Conservation (phyloP, 306 rosid genomes). For the Quillaja saponaria region DNA sequence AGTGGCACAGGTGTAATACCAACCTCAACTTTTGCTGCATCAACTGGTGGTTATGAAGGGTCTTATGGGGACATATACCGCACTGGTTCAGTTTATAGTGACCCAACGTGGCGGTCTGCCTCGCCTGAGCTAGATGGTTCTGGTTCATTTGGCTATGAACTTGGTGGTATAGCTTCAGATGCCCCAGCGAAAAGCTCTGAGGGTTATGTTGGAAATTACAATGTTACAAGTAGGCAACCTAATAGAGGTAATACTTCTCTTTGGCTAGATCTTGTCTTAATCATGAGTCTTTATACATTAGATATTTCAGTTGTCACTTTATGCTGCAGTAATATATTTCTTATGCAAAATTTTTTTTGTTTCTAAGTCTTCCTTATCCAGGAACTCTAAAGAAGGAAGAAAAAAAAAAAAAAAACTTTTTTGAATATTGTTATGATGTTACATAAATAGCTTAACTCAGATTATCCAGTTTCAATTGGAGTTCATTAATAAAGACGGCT, state of each 20-base stretch:
- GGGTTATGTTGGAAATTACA: conserved; percentile 72
- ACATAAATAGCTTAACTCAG: neutral
- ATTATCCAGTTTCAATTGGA: conserved; percentile 8
- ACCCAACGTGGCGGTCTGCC: conserved; percentile 71
- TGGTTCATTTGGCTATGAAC: conserved; percentile 63
- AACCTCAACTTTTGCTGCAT: conserved; percentile 53
- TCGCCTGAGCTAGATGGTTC: conserved; percentile 79
- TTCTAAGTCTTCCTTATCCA: too few species aligned
- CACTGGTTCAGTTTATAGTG: conserved; percentile 57
- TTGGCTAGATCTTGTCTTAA: conserved; percentile 21
- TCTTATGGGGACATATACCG: conserved; percentile 71
- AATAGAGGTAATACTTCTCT: conserved; percentile 69
- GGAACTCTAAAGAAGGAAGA: neutral
- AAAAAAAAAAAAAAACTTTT: too few species aligned
- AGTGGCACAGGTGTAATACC: conserved; percentile 46
- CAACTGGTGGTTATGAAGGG: conserved; percentile 72
- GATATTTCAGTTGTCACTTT: neutral
- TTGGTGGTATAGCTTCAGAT: conserved; percentile 66
- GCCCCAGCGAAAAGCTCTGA: conserved; percentile 61
- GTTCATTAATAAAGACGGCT: conserved; percentile 24
- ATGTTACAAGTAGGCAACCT: conserved; percentile 71
- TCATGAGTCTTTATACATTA: neutral
- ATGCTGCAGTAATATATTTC: neutral
- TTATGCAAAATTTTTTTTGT: neutral
- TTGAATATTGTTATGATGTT: too few species aligned